Base-by-base conservation (phyloP, 2,329 filamentous ascomycete species). In the Neodidymelliopsis sp. region DNA sequence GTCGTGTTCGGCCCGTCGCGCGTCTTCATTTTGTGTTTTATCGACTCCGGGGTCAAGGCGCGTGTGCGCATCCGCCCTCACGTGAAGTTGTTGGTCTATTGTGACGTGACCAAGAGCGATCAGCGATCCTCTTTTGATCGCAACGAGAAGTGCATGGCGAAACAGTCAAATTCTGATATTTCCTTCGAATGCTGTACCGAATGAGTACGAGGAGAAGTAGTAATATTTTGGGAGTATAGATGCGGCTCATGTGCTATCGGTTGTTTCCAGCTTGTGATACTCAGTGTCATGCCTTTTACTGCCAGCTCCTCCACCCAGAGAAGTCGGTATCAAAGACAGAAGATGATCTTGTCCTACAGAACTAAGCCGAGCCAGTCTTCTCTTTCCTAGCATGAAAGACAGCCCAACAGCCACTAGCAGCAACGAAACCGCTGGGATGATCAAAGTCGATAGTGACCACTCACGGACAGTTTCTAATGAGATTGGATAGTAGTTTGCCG, bases 1-100 rank as follows among this genome's bases (percentile, higher is more conserved):
- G 47, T 50, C 40, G 29, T 27, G 25, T 36, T 50, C 35, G 47
- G 47, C 24, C 47, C 41, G 41, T 45, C 25, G 30, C 36, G 36
- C 30, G 30, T 45, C 36, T 10, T 19, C 30, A 45, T 40, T 22
- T 23, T 25, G 11, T 15, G n/a, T 37, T 9, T 28, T 31, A 9
- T 28, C 25, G 16, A 41, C 30, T 41, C 35, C 12, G 40, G 41
- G 29, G 29, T 36, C 25, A 13, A 25, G 13, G 16, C 29, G 30
- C 19, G 16, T 41, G 8, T 34, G 36, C 13, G 25, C 11, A 18
- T 27, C 13, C 23, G 13, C 20, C 19, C 23, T 10, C 10, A 12
- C 11, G 35, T 40, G 18, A 22, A 6, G 18, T 24, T 18, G 15
- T 47, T 6, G 20, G 23, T 7, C 28, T 9, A 31, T 18, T 5